Conservation (phyloP, 129 eudicot species). For the Saussurea involucrata region DNA sequence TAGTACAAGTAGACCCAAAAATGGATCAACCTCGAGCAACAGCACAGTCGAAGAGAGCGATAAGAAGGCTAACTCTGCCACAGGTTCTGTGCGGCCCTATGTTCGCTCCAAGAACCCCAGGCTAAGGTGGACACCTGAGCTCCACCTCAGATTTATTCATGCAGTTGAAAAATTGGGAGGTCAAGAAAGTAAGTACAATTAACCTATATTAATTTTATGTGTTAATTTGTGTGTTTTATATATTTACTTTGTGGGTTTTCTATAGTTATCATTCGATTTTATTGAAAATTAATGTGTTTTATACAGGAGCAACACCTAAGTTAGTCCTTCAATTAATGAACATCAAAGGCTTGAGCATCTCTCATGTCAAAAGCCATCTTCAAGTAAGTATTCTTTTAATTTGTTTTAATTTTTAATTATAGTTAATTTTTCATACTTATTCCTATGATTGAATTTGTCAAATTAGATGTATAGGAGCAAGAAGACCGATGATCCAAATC, state of each 20-base stretch:
- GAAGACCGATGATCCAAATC: slow-evolving; percentile 64
- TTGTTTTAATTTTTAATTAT: background rate
- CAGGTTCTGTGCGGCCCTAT: slow-evolving; percentile 51
- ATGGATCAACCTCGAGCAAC: slow-evolving; percentile 52
- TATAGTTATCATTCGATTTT: background rate
- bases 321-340: slow-evolving; percentile 85
- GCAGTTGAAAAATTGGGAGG: slow-evolving; percentile 47
- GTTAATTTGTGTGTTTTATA: too few relatives aligned
- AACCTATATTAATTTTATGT: too few relatives aligned
- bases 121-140: slow-evolving; percentile 63
- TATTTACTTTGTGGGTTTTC: background rate
- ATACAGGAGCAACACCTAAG: slow-evolving; percentile 82
- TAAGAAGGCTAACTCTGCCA: slow-evolving; percentile 28
- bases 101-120: slow-evolving; percentile 59
- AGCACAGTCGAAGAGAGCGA: slow-evolving; percentile 67
- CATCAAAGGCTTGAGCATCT: slow-evolving; percentile 77
- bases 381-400: slow-evolving; percentile 38
- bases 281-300: background rate
- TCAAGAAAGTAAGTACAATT: slow-evolving; percentile 43
- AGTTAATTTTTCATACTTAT: background rate
- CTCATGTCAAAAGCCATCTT: slow-evolving; percentile 94
- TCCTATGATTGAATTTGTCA: slow-evolving; percentile 1
- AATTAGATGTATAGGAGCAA: slow-evolving; percentile 84
- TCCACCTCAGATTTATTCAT: slow-evolving; percentile 57
- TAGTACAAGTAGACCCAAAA: slow-evolving; percentile 16